These are phyloP conservation scores for Cryptococcus depauperatus DNA, from an alignment of 1,284 basidiomycete genomes.

Conservation along the genomic window DNA sequence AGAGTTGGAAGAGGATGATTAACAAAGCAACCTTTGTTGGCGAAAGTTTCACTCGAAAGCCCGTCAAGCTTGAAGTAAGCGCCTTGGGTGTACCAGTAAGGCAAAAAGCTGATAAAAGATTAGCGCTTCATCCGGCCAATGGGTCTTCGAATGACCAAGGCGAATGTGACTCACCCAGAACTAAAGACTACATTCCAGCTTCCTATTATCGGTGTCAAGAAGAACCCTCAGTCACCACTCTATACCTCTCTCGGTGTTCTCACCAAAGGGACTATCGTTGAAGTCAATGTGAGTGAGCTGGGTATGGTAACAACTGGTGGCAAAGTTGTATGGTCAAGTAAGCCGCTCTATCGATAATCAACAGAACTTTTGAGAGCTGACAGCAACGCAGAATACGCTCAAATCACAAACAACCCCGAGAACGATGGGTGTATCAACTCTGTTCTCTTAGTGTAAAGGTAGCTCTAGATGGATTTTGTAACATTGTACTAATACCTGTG, in stretches of 20 bases:
- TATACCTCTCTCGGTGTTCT: slow-evolving; percentile 79
- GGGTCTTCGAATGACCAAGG: slow-evolving; percentile 95
- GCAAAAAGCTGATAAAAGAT: not conserved
- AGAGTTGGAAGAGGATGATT: slow-evolving; percentile 99
- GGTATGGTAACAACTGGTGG: slow-evolving; percentile 99
- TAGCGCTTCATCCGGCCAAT: slow-evolving; percentile 89
- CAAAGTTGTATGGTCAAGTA: slow-evolving; percentile 63
- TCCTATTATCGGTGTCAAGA: slow-evolving; percentile 96
- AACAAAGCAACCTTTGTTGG: slow-evolving; percentile 99
- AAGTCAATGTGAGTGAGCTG: slow-evolving; percentile 94
- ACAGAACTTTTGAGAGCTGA: too few species aligned
- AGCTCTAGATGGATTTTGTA: too few species aligned
- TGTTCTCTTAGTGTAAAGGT: slow-evolving; percentile 54
- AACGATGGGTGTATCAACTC: slow-evolving; percentile 95
- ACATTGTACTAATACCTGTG: too few species aligned
- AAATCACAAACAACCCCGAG: slow-evolving; percentile 93
- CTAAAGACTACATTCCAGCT: slow-evolving; percentile 98
- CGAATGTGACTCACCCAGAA: slow-evolving; percentile 97
- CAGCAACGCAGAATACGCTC: slow-evolving; percentile 90
- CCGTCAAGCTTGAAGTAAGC: slow-evolving; percentile 83
- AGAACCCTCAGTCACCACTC: slow-evolving; percentile 98
- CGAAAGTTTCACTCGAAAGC: slow-evolving; percentile 95
- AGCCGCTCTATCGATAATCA: too few species aligned
- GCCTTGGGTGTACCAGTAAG: not conserved
- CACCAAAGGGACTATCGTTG: slow-evolving; percentile 97